phyloP scores from a whole-genome alignment of 495 filamentous ascomycete species.

The Melanomma pulvis-pyrius region DNA sequence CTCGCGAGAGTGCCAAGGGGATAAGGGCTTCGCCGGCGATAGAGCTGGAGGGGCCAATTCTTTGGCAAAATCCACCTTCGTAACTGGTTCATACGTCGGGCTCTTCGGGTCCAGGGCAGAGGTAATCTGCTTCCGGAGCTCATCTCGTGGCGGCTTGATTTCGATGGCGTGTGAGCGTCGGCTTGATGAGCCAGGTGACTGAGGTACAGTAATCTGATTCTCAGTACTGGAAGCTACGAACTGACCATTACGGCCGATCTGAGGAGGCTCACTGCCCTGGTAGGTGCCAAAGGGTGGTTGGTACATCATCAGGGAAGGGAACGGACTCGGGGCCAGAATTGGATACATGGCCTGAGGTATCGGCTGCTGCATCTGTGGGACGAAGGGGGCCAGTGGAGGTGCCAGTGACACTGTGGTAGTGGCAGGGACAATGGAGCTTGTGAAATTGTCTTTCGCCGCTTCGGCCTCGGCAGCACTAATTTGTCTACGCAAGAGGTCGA shows the following conservation, averaged over 20 bases:
- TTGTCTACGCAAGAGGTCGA: constrained; percentile 30
- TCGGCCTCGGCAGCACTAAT: constrained; percentile 20
- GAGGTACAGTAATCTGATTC: neutral
- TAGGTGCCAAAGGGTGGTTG: neutral
- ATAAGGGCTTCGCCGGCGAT: constrained; percentile 19
- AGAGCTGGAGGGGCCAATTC: constrained; percentile 27
- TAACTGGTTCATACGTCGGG: constrained; percentile 41
- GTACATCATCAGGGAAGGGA: constrained; percentile 23
- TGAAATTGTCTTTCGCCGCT: neutral
- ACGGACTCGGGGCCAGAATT: constrained; percentile 1
- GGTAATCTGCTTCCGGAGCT: constrained; percentile 15
- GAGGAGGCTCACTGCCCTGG: neutral
- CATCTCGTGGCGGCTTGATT: constrained; percentile 38
- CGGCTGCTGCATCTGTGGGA: constrained; percentile 22
- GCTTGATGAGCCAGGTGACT: constrained; percentile 32
- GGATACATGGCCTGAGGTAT: constrained; percentile 2
- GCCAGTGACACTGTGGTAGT: neutral
- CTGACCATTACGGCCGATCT: constrained; percentile 1
- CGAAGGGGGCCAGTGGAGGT: constrained; percentile 5
- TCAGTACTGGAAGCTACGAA: neutral
- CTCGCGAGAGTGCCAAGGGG: constrained; percentile 1
- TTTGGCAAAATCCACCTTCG: constrained; percentile 4
- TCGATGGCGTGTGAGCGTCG: constrained; percentile 41
- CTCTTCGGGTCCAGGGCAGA: constrained; percentile 43
- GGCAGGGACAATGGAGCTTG: neutral